Base-by-base conservation (phyloP, 371 early-diverging fungal species). In the Mortierella sp. region DNA sequence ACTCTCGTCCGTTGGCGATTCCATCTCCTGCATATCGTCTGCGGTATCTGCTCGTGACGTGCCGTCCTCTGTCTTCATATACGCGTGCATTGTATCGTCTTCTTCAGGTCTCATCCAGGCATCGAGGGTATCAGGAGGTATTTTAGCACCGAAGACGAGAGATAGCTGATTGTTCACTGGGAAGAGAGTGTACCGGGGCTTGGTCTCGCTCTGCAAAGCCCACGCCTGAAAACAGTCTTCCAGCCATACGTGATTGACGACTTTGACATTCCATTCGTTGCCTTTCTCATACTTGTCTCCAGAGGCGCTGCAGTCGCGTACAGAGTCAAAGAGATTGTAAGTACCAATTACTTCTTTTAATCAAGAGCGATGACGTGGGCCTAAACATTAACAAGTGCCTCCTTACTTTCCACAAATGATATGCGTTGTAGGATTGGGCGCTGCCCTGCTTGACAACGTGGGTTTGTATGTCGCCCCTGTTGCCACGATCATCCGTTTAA, bases 241-340 rank as follows among this genome's bases (percentile, higher is more conserved):
- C 0, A 96, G 71, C 96, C 96, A 96, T 9, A 94, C 51, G 78
- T 96, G 96, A 72, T 95, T 95, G n/a, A 95, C 89, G 3, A 91
- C 76, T 17, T 84, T 71, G 4, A 92, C 71, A 58, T 89, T 86
- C 85, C 89, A 90, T 31, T 86, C 80, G 11, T 79, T 47, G 0
- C 92, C 91, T 44, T 73, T 78, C 37, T 57, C 58, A 63, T 87
- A 92, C 73, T 96, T 96, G 28, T 83, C 82, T 23, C 92, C 90
- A 4, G 64, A 71, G 2, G 84, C 82, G 31, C 85, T 83, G 42
- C 15, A 8, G 28, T 21, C 9, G 52, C 50, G 37, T 60, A 60
- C 0, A 44, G 14, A 32, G n/a, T n/a, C n/a, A 43, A 51, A 21
- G 27, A 37, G 44, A 49, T 17, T 62, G 48, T 15, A 2, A 37